Evolutionary conservation across 2,329 filamentous ascomycete species (phyloP), one percentile per base, ranked within the genome.

Genomic region (Cladophialophora carrionii): DNA sequence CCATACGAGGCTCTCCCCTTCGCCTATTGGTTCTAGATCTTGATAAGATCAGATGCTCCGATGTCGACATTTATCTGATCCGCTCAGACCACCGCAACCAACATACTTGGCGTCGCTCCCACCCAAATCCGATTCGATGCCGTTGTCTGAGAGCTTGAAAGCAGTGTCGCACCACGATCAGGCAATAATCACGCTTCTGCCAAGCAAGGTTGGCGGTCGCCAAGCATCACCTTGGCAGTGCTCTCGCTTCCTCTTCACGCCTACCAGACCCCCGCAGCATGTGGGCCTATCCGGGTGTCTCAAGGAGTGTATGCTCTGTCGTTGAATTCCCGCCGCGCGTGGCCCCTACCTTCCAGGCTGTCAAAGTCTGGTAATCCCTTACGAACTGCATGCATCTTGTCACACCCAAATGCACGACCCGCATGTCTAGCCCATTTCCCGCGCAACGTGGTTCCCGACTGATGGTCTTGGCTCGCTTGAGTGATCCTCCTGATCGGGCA

Each of bases 31-130:
- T n/a, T 32, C 20, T 54, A 53, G 56, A 60, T 59, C 24, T n/a
- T 43, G 63, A 65, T 62, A 55, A 61, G 63, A 63, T 66, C 46
- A 59, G 46, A 59, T 37, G 5, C 26, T 52, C 29, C 29, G 24
- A 37, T 34, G 24, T 59, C 46, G 43, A 32, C 10, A 34, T 59
- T 37, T 31, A 37, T 59, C 46, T 51, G 41, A 2, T 48, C 29
- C 8, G 2, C 26, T 59, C 5, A 17, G 26, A 10, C 9, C 56
- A 32, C 41, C 34, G n/a, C 22, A 24, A 12, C 32, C 12, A 24
- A 20, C 54, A 22, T 57, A 37, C n/a, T 20, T 22, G 37, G 41
- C 41, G 46, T 17, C 8, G 46, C 26, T 22, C 20, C 22, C 34
- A 41, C 34, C 32, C 34, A 41, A 6, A 3, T 31, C 14, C 29